Conservation (phyloP, 768 basidiomycete species). For the Leccinum incarnatum region DNA sequence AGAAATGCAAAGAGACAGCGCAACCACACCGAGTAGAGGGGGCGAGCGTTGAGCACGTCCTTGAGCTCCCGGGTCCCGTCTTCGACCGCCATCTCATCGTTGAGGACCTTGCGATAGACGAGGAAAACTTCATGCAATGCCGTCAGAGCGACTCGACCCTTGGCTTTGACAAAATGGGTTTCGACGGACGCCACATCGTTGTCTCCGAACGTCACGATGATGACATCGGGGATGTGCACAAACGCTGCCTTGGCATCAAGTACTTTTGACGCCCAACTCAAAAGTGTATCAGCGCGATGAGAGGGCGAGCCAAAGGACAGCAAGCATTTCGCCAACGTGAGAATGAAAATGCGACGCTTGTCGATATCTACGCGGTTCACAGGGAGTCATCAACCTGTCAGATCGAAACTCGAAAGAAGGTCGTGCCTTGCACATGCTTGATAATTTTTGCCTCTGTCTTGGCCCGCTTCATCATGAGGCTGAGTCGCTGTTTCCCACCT, state of each 20-base stretch:
- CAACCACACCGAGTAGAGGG: slow-evolving; percentile 63
- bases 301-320: slow-evolving; percentile 94
- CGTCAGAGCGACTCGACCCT: slow-evolving; percentile 77
- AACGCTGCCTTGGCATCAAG: slow-evolving; percentile 80
- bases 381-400: neutral
- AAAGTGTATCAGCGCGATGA: slow-evolving; percentile 88
- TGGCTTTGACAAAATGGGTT: slow-evolving; percentile 83
- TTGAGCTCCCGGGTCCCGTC: slow-evolving; percentile 71
- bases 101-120: slow-evolving; percentile 83
- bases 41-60: slow-evolving; percentile 56
- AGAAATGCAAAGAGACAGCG: slow-evolving; percentile 76
- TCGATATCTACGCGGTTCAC: slow-evolving; percentile 37
- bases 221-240: slow-evolving; percentile 75
- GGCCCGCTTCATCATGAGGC: slow-evolving; percentile 29
- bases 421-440: slow-evolving; percentile 48
- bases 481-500: slow-evolving; percentile 29
- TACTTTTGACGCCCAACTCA: slow-evolving; percentile 73
- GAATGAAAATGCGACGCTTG: slow-evolving; percentile 66
- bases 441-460: slow-evolving; percentile 37
- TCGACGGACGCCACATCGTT: slow-evolving; percentile 67
- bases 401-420: neutral
- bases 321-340: slow-evolving; percentile 83
- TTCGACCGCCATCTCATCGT: slow-evolving; percentile 73
- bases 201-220: slow-evolving; percentile 83
- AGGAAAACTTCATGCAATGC: slow-evolving; percentile 78